Evolutionary conservation across 108 stramenopile species (phyloP).

Genomic region (Conticribra weissflogii): DNA sequence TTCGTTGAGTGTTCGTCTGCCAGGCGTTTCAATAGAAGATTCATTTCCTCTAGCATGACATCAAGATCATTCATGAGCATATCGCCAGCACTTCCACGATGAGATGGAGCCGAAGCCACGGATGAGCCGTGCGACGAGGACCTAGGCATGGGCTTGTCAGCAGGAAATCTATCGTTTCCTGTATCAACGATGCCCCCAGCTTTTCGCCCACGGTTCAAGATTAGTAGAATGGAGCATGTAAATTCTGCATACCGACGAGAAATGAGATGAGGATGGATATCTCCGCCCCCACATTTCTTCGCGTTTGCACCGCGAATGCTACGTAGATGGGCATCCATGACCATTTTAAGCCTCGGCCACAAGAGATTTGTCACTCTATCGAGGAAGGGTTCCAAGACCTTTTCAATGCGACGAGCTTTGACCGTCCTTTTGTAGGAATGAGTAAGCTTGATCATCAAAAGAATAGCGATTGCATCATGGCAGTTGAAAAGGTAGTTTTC

Average conservation of each 20-base stretch:
- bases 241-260: slow-evolving; percentile 97
- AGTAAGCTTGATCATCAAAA: slow-evolving; percentile 97
- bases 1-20: slow-evolving; percentile 81
- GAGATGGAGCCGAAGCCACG: slow-evolving; percentile 18
- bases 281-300: slow-evolving; percentile 87
- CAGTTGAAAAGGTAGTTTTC: slow-evolving; percentile 97
- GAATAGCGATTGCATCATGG: slow-evolving; percentile 93
- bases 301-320: slow-evolving; percentile 85
- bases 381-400: slow-evolving; percentile 90
- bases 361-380: slow-evolving; percentile 90
- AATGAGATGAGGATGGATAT: slow-evolving; percentile 95
- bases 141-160: neutral
- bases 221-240: slow-evolving; percentile 87
- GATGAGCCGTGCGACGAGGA: neutral
- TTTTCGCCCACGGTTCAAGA: slow-evolving; percentile 81
- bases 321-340: slow-evolving; percentile 93
- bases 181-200: slow-evolving; percentile 15
- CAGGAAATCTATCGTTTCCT: neutral
- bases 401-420: slow-evolving; percentile 83
- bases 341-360: slow-evolving; percentile 96
- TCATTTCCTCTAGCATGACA: slow-evolving; percentile 73
- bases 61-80: slow-evolving; percentile 85
- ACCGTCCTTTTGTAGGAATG: slow-evolving; percentile 91
- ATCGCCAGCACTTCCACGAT: slow-evolving; percentile 75
- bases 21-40: slow-evolving; percentile 80